Conservation (phyloP, 768 basidiomycete species). For the Porphyrellus cyaneotinctus region DNA sequence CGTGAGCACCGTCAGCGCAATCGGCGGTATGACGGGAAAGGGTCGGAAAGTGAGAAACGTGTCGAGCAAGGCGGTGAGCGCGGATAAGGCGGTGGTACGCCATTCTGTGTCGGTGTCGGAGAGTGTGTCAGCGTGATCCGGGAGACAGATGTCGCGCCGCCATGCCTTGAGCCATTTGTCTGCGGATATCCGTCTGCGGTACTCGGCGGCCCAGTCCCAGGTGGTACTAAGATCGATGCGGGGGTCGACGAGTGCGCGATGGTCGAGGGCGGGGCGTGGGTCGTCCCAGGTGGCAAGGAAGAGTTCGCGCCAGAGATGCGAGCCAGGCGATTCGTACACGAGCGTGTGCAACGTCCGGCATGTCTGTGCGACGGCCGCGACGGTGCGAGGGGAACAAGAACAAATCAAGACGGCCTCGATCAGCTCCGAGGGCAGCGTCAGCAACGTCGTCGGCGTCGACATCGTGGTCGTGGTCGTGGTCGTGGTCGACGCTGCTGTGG, state of each 20-base stretch:
- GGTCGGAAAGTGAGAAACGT: constrained; percentile 34
- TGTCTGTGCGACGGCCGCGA: constrained; percentile 37
- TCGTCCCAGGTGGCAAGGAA: constrained; percentile 50
- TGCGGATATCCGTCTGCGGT: constrained; percentile 19
- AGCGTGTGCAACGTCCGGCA: constrained; percentile 34
- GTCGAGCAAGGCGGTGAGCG: constrained; percentile 31
- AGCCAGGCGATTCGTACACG: constrained; percentile 32
- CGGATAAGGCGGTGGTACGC: constrained; percentile 6
- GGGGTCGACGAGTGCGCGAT: constrained; percentile 25
- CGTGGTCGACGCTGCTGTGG: neutral
- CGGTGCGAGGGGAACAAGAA: constrained; percentile 27
- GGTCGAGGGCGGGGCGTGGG: constrained; percentile 35
- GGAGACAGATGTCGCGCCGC: constrained; percentile 16
- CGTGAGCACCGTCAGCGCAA: constrained; percentile 17
- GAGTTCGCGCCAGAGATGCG: constrained; percentile 46
- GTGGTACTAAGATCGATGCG: constrained; percentile 9
- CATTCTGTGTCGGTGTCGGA: neutral
- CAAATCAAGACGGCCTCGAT: constrained; percentile 35
- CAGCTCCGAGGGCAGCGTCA: constrained; percentile 38
- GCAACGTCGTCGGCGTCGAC: constrained; percentile 1
- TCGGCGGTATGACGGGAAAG: constrained; percentile 24
- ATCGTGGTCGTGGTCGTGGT: neutral
- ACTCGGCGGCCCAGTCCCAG: constrained; percentile 25
- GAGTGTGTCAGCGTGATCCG: neutral
- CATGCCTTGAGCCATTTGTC: constrained; percentile 24